A percentile compares a stretch with the other conserved stretches of the same genome.
Conservation (phyloP, 2,329 filamentous ascomycete genomes). For the Stachybotrys elegans region DNA sequence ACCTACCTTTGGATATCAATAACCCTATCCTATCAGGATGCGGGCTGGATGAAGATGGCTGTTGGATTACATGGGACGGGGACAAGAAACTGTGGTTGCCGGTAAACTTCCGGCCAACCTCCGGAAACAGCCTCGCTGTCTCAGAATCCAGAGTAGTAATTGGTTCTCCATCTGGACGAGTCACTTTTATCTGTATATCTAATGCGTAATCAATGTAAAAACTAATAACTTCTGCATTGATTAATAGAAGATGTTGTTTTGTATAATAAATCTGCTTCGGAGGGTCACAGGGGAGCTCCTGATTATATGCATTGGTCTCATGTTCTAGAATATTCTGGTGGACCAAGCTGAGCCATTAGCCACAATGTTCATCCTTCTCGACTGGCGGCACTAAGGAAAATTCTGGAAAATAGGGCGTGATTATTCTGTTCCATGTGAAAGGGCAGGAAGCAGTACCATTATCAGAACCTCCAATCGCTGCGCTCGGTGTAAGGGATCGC, state of each 20-base stretch:
- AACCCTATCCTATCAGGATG: not conserved
- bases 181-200: not conserved
- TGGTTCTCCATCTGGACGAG: not conserved
- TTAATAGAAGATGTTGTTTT: not conserved
- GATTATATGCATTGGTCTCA: not conserved
- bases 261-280: not conserved
- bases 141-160: not conserved
- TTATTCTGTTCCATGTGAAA: no score
- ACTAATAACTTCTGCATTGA: not conserved
- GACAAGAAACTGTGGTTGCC: constrained; percentile 1
- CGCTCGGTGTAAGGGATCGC: no score
- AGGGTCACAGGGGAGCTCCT: not conserved
- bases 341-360: no score
- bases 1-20: not conserved
- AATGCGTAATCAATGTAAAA: no score
- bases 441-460: no score
- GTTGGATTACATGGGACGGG: constrained; percentile 2
- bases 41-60: constrained; percentile 1
- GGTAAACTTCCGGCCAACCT: not conserved
- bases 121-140: not conserved
- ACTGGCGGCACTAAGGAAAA: no score
- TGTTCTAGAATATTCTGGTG: no score
- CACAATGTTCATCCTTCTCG: no score
- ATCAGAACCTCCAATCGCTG: no score
- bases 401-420: no score